Evolutionary conservation across 768 basidiomycete species (phyloP), one percentile per base, ranked within the genome.

Genomic region (Trametes maxima): DNA sequence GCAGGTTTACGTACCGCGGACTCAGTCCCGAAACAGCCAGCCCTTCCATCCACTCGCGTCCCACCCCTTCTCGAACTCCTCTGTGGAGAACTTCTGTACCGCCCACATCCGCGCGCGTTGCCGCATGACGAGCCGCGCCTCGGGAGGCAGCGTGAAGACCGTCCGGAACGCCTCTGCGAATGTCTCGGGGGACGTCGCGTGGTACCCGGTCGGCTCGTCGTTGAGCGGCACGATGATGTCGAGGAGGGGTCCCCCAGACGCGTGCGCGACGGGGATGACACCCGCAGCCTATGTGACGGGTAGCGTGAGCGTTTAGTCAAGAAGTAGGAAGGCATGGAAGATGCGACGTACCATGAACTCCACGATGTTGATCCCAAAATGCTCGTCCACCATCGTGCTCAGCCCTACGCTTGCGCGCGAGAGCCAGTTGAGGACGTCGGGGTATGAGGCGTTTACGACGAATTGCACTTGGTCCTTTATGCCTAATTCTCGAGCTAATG

Each of bases 381-480:
- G 96, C 73, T 99, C 96, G 69, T 98, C 95, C 0, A 94, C 83
- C 96, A 99, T 99, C 14, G 96, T 97, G 69, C 92, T 95, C 24
- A 98, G 71, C 0, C 96, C 95, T 16, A 98, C 81, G 63, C 88
- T 90, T 1, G 94, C 86, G 46, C 76, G 76, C 7, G 88, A 85
- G 2, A 99, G 79, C 82, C 89, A 87, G 5, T 73, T 69, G 3
- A 94, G 80, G 61, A 98, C 81, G 25, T 80, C 81, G 0, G 85
- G 70, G 65, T 90, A 98, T 4, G 90, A 77, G 0, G 90, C 93
- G 64, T 98, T 98, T 44, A 96, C 81, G 13, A 91, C 75, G 65
- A 99, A 92, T 53, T 87, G 79, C 25, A 92, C 86, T 57, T 85
- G 78, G 22, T 81, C 76, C 94, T 95, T 77, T 28, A 97, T 79